Evolutionary conservation across 208 protist genomes (phyloP), one percentile per base, ranked within the genome.

Genomic region (Leishmania mexicana): DNA sequence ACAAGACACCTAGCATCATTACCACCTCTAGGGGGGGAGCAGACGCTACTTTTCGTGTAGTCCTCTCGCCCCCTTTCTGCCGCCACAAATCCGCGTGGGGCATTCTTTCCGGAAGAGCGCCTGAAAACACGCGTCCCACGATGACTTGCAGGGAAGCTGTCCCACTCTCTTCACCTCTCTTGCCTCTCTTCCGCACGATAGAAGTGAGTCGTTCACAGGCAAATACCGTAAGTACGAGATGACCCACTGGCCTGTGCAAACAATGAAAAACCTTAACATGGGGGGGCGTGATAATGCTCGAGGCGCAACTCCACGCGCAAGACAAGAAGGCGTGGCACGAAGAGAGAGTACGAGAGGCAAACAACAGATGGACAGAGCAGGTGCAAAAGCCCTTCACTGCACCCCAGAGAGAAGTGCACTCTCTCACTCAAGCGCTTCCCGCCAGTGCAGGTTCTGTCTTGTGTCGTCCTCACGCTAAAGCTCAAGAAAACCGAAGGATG

Each of bases 401-500:
- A 17, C 54, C 4, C 45, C 15, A 74, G 42, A 53, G 70, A 74
- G 28, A 8, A 31, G 24, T 38, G n/a, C 28, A 38, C 45, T 11
- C 0, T 53, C 47, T 45, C 40, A 21, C 38, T 51, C 45, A 74
- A 74, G 28, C 6, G 24, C 0, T 49, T 74, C 24, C 11, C 19
- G 15, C 51, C 24, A 3, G 24, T 35, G 24, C 24, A 53, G 40
- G 70, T 11, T 45, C 70, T 51, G 70, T 5, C 4, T 17, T 11
- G 45, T 24, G 70, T 53, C 70, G 28, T 62, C 35, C n/a, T n/a
- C 51, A n/a, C 73, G 13, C 62, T 76, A 76, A 51, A 15, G n/a
- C 13, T 62, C 73, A 40, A 76, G 51, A 35, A 76, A 76, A 13
- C 73, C 80, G 45, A 83, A 88, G 35, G 80, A 78, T 7, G 83